These are phyloP conservation scores for Fusarium tjaetaba DNA, from an alignment of 2,329 filamentous ascomycete genomes.

Conservation along the genomic window DNA sequence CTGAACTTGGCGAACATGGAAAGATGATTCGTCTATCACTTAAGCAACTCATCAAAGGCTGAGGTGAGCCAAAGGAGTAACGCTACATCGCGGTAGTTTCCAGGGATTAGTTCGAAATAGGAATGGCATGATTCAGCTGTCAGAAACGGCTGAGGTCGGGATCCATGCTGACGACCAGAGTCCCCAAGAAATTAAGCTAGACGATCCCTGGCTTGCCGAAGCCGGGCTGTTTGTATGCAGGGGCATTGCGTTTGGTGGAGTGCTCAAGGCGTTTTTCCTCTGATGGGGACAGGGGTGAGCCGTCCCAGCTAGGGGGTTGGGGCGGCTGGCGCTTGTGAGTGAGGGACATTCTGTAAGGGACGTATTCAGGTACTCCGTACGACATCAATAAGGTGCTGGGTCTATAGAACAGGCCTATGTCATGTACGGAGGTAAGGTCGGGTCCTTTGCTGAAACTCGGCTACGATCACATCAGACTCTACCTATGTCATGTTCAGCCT, in stretches of 20 bases:
- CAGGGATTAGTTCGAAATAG: not conserved
- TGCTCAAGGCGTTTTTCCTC: conserved; percentile 29
- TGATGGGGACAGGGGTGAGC: not conserved
- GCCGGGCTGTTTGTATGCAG: conserved; percentile 8
- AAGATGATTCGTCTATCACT: conserved; percentile 10
- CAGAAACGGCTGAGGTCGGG: conserved; percentile 21
- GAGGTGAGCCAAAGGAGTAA: conserved; percentile 22
- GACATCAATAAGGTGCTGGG: not conserved
- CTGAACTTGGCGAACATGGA: not conserved
- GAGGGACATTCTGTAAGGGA: not conserved
- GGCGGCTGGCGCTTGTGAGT: conserved; percentile 10
- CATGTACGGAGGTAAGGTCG: not conserved
- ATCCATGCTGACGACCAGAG: conserved; percentile 6
- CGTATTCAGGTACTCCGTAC: not conserved
- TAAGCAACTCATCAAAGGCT: not conserved
- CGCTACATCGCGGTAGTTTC: not conserved
- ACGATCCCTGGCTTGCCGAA: conserved; percentile 13
- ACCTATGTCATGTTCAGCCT: conserved; percentile 4
- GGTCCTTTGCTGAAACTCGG: not conserved
- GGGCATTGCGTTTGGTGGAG: conserved; percentile 29
- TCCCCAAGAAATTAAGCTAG: conserved; percentile 17
- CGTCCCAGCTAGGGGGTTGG: not conserved
- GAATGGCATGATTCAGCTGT: conserved; percentile 4
- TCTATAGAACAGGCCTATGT: not conserved
- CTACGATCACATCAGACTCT: not conserved